A percentile compares a stretch with the other conserved stretches of the same genome.
Evolutionary conservation across 208 protist genomes (phyloP).

Genomic region (Leishmania turanica): DNA sequence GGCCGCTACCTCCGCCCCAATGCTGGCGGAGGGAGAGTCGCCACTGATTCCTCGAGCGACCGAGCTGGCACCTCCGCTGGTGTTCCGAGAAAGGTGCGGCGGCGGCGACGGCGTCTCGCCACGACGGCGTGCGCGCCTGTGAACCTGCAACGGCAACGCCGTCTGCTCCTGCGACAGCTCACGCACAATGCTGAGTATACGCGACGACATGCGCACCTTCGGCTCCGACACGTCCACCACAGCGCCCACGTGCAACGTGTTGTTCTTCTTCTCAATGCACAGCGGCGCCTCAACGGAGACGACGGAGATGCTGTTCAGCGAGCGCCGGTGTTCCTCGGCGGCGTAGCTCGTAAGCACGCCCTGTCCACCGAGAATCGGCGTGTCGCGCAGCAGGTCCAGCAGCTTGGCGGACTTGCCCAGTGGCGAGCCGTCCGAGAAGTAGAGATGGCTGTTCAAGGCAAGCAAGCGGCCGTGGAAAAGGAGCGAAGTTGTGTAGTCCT

Average conservation of each 20-base stretch:
- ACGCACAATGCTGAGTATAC: conserved; percentile 64
- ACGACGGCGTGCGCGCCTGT: conserved; percentile 3
- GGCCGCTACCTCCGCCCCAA: not conserved
- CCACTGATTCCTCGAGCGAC: not conserved
- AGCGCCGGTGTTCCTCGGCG: conserved; percentile 39
- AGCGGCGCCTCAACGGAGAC: conserved; percentile 66
- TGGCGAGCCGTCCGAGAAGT: conserved; percentile 70
- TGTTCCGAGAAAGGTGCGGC: not conserved
- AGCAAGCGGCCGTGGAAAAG: conserved; percentile 58
- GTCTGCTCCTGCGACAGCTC: conserved; percentile 56
- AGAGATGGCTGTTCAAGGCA: conserved; percentile 57
- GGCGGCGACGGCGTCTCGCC: not conserved
- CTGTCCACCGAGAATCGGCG: conserved; percentile 68
- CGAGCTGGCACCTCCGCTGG: too few relatives aligned
- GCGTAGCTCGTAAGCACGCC: conserved; percentile 68
- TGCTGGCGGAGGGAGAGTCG: not conserved
- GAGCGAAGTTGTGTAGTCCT: conserved; percentile 21
- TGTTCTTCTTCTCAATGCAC: conserved; percentile 39
- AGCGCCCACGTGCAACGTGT: conserved; percentile 38
- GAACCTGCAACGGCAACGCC: conserved; percentile 15
- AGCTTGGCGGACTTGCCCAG: conserved; percentile 30
- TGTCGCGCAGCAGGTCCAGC: conserved; percentile 35
- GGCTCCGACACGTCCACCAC: conserved; percentile 76
- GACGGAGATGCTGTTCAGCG: conserved; percentile 61
- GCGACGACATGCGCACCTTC: conserved; percentile 61